Base-by-base conservation (phyloP, 1,284 basidiomycete species). In the Mycena sp. region DNA sequence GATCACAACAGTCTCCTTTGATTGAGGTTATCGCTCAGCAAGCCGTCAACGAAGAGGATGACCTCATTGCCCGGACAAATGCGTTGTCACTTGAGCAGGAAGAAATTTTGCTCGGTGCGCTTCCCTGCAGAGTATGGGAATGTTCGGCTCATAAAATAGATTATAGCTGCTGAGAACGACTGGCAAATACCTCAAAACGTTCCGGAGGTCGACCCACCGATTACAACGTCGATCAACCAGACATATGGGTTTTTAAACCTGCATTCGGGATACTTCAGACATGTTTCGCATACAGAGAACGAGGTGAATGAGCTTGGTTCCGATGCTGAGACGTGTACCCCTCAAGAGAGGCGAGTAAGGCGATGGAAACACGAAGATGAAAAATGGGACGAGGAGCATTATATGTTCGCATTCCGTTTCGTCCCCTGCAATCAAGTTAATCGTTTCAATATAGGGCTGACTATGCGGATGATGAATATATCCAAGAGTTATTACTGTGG, bases 351-450 rank as follows among this genome's bases (percentile, higher is more conserved):
- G 41, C 79, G 84, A 25, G 61, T 46, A 23, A 69, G 75, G 52
- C 80, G 87, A 41, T 68, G 83, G n/a, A 69, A 58, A 26, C 64
- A 61, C 32, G 67, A 68, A 44, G 49, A 66, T 25, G 64, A 83
- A 38, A 93, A 93, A 75, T 94, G 89, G 84, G 89, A 94, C 69
- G 87, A 87, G 71, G 91, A 93, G 70, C 81, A 94, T 75, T 94
- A 94, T 71, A 87, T 93, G 92, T 92, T 73, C 58, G 85, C 72
- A 32, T 29, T 50, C 53, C 2, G 32, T 17, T 49, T 49, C 9
- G 29, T 51, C 19, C 2, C 32, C n/a, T 52, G 25, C 44, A 23
- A 45, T 45, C 50, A 58, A 57, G 25, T 26, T 55, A 67, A 43
- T 44, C 35, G 43, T 29, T 25, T 25, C 40, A 26, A 28, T 50